Conservation (phyloP, 805 yeast genomes). For the Ogataea wickerhamii region DNA sequence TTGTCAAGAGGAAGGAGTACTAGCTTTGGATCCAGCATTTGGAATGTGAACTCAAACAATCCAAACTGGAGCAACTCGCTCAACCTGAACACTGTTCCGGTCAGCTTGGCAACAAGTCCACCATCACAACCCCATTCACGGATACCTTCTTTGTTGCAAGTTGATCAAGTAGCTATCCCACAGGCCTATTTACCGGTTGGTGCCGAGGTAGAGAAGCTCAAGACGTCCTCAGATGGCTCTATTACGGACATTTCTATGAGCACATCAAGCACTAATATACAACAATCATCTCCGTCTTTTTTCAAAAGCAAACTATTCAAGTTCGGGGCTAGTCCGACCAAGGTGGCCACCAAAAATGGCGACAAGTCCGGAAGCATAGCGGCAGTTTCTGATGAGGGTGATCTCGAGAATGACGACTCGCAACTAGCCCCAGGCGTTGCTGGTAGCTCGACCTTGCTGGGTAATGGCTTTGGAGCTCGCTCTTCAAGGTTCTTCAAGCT, state of each 20-base stretch:
- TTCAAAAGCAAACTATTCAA: constrained; percentile 35
- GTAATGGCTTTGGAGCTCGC: constrained; percentile 25
- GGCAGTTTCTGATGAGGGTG: constrained; percentile 12
- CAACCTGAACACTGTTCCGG: constrained; percentile 11
- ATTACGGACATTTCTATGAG: constrained; percentile 17
- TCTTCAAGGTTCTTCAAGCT: constrained; percentile 33
- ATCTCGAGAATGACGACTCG: constrained; percentile 5
- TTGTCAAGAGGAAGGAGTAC: constrained; percentile 30
- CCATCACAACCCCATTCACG: constrained; percentile 1
- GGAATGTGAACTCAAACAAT: constrained; percentile 25
- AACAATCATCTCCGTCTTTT: constrained; percentile 35
- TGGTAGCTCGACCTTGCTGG: constrained; percentile 14
- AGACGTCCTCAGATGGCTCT: constrained; percentile 6
- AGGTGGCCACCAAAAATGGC: constrained; percentile 22
- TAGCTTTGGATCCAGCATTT: constrained; percentile 35
- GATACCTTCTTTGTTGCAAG: background rate
- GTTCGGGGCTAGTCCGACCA: constrained; percentile 36
- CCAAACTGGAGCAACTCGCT: constrained; percentile 18
- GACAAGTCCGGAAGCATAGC: constrained; percentile 16
- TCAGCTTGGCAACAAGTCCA: constrained; percentile 12
- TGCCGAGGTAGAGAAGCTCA: background rate
- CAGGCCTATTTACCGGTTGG: constrained; percentile 2
- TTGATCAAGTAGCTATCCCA: constrained; percentile 1
- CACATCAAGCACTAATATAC: constrained; percentile 17
- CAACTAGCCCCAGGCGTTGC: background rate